Evolutionary conservation across 2,329 filamentous ascomycete species (phyloP).

Genomic region (Neofusicoccum parvum): DNA sequence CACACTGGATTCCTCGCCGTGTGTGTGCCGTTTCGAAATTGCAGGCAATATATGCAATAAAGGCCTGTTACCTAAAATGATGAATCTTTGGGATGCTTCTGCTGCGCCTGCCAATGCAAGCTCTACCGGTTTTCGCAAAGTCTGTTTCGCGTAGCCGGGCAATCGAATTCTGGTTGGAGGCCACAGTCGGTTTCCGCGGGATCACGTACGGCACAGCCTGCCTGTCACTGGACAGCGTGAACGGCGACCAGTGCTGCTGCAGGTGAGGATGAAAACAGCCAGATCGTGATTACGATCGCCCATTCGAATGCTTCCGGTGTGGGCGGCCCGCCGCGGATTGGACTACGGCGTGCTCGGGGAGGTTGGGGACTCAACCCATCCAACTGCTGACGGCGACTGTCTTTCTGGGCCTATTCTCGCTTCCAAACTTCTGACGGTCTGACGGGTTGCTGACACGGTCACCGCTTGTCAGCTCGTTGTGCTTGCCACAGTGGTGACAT

Average conservation of each 20-base stretch:
- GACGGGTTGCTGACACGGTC: background rate
- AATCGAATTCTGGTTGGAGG: constrained; percentile 2
- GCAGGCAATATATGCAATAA: constrained; percentile 5
- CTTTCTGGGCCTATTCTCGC: background rate
- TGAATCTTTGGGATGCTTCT: background rate
- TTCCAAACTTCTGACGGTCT: background rate
- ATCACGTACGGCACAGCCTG: background rate
- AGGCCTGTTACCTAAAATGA: background rate
- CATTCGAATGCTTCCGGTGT: background rate
- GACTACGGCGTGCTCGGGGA: background rate
- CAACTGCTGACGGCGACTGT: constrained; percentile 2
- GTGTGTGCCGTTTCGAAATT: background rate
- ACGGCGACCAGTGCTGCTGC: background rate
- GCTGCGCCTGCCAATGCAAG: constrained; percentile 5
- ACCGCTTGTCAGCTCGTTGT: background rate
- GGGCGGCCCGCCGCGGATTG: background rate
- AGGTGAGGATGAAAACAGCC: background rate
- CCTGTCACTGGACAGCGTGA: background rate
- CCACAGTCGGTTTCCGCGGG: constrained; percentile 4
- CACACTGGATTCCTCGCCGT: background rate
- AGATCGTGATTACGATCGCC: constrained; percentile 3
- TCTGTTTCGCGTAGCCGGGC: constrained; percentile 13
- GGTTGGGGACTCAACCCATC: background rate
- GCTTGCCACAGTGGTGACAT: constrained; percentile 1
- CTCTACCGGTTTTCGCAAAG: constrained; percentile 5